Evolutionary conservation across 306 rosid species (phyloP).

Genomic region (Prunus armeniaca): DNA sequence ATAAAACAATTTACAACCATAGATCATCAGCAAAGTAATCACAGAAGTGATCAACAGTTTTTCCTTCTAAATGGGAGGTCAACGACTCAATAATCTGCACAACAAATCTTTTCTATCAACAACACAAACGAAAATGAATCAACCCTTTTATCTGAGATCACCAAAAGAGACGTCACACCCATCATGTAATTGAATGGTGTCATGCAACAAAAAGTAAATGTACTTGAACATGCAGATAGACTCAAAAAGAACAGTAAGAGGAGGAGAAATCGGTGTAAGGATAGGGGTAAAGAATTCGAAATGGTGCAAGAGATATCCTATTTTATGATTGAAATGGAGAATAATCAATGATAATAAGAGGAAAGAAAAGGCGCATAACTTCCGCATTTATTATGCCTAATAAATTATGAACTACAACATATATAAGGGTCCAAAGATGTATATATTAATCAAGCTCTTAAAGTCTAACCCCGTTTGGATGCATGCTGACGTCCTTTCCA

Average conservation of each 20-base stretch:
- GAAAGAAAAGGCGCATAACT: neutral
- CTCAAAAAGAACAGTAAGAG: neutral
- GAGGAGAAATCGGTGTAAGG: neutral
- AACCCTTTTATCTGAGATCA: neutral
- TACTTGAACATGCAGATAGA: neutral
- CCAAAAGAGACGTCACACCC: neutral
- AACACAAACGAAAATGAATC: neutral
- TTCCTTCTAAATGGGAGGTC: neutral
- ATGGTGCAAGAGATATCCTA: neutral
- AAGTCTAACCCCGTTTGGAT: conserved; percentile 44
- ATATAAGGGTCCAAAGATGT: neutral
- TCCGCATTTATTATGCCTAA: neutral
- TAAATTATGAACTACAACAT: neutral
- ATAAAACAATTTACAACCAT: neutral
- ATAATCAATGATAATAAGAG: neutral
- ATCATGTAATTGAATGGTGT: neutral
- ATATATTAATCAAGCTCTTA: neutral
- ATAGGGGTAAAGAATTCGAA: neutral
- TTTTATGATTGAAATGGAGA: too few relatives aligned
- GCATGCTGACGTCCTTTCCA: conserved; percentile 10
- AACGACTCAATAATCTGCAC: too few relatives aligned
- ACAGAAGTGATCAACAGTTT: neutral
- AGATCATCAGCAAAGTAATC: neutral
- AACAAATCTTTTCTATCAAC: neutral
- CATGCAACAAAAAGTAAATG: neutral